These are phyloP conservation scores for Ampelocalamus luodianensis DNA, from an alignment of 176 grass and related monocot species.

Conservation along the genomic window DNA sequence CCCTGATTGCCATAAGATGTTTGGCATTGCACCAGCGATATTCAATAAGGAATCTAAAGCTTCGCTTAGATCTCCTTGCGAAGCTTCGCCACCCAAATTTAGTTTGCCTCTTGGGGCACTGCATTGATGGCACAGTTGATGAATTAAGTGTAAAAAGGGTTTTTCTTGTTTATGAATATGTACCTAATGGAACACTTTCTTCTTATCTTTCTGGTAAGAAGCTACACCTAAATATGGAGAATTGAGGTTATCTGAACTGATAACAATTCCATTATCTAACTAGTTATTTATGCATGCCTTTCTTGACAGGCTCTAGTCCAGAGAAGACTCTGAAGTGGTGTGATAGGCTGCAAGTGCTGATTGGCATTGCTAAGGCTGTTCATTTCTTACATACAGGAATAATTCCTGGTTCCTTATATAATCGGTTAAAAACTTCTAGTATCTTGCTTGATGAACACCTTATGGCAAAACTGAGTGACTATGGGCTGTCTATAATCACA, in stretches of 20 bases:
- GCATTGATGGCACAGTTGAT: slow-evolving; percentile 68
- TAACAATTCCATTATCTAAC: background rate
- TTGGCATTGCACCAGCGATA: slow-evolving; percentile 78
- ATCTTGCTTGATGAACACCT: slow-evolving; percentile 90
- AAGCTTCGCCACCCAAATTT: slow-evolving; percentile 93
- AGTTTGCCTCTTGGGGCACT: slow-evolving; percentile 92
- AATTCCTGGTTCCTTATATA: slow-evolving; percentile 96
- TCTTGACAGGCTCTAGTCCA: slow-evolving; percentile 59
- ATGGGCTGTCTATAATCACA: slow-evolving; percentile 87
- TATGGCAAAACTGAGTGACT: slow-evolving; percentile 86
- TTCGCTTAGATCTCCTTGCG: slow-evolving; percentile 94
- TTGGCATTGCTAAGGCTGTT: slow-evolving; percentile 85
- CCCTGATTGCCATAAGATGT: slow-evolving; percentile 85
- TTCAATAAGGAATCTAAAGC: slow-evolving; percentile 92
- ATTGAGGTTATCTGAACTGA: slow-evolving; percentile 16
- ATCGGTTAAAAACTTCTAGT: slow-evolving; percentile 72
- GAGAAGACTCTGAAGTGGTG: slow-evolving; percentile 83
- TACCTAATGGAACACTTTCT: slow-evolving; percentile 65
- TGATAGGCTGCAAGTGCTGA: slow-evolving; percentile 74
- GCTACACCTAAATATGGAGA: background rate
- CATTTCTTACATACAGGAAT: slow-evolving; percentile 97
- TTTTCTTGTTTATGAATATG: slow-evolving; percentile 94
- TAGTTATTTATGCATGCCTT: slow-evolving; percentile 33
- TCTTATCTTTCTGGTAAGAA: slow-evolving; percentile 79
- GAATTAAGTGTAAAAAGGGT: slow-evolving; percentile 78